Conservation (phyloP, 2,329 filamentous ascomycete species). For the Chaetomiaceae sp. region DNA sequence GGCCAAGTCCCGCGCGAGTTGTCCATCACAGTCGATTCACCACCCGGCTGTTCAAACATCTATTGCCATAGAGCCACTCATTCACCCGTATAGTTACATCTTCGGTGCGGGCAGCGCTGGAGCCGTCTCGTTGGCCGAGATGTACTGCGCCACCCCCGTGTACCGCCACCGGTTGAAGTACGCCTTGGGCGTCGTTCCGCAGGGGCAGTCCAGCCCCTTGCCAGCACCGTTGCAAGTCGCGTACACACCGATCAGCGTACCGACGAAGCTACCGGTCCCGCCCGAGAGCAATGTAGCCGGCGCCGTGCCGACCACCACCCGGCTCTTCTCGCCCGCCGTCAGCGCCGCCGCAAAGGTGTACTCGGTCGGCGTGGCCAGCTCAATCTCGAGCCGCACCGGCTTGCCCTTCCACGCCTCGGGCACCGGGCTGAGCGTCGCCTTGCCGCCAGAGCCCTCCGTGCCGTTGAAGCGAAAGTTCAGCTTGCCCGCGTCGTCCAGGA, state of each 20-base stretch:
- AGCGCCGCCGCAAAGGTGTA: slow-evolving; percentile 28
- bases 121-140: background rate
- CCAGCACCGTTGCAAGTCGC: slow-evolving; percentile 34
- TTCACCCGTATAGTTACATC: no score
- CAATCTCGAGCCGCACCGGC: slow-evolving; percentile 28
- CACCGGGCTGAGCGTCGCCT: slow-evolving; percentile 15
- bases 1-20: no score
- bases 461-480: slow-evolving; percentile 23
- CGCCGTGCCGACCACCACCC: slow-evolving; percentile 25
- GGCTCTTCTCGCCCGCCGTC: slow-evolving; percentile 13
- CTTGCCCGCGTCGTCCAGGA: slow-evolving; percentile 13
- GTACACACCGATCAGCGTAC: slow-evolving; percentile 31
- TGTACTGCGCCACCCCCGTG: slow-evolving; percentile 3
- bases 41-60: no score
- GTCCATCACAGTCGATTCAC: no score
- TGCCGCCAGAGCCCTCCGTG: background rate
- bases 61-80: no score
- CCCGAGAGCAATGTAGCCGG: slow-evolving; percentile 29
- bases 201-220: slow-evolving; percentile 24
- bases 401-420: slow-evolving; percentile 22
- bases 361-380: slow-evolving; percentile 26
- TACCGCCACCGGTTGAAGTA: slow-evolving; percentile 25
- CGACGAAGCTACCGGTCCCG: slow-evolving; percentile 30
- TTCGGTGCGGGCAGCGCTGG: no score
- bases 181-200: slow-evolving; percentile 25